A percentile compares a stretch with the other conserved stretches of the same genome.
phyloP scores from a whole-genome alignment of 441 rosid species.

The Syzygium syzygioides region DNA sequence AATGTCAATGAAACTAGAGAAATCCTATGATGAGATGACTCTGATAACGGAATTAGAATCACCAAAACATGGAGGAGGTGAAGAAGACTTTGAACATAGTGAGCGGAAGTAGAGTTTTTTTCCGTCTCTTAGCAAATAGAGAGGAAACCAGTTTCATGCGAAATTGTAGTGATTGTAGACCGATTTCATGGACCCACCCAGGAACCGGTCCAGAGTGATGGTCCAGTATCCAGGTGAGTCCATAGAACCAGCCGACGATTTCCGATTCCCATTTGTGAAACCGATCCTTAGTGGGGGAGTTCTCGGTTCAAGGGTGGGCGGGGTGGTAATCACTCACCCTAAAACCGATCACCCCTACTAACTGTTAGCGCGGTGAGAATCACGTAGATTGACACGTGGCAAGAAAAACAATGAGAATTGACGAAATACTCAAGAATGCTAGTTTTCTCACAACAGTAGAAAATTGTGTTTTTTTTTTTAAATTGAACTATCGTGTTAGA shows the following conservation, averaged over 20 bases:
- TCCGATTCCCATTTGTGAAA: too few relatives aligned
- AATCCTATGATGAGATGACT: too few relatives aligned
- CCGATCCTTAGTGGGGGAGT: too few relatives aligned
- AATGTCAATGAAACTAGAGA: too few relatives aligned
- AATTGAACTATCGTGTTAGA: not conserved
- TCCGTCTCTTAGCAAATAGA: not conserved
- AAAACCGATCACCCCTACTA: not conserved
- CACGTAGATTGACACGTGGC: fast-evolving
- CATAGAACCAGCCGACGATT: too few relatives aligned
- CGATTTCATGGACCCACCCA: not conserved
- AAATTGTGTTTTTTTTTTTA: not conserved
- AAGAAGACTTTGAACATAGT: too few relatives aligned
- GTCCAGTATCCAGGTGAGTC: not conserved
- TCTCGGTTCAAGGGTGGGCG: too few relatives aligned
- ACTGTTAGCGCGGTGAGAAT: fast-evolving
- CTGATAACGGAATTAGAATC: too few relatives aligned
- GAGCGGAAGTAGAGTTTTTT: too few relatives aligned
- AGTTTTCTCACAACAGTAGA: not conserved
- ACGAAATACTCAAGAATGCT: not conserved
- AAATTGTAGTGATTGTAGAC: not conserved
- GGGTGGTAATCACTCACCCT: too few relatives aligned
- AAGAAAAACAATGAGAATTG: fast-evolving
- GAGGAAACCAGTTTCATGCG: not conserved
- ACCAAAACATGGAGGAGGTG: too few relatives aligned
- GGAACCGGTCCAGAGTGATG: too few relatives aligned